phyloP scores from a whole-genome alignment of 331 rosid species.

The Spiraea crenata region DNA sequence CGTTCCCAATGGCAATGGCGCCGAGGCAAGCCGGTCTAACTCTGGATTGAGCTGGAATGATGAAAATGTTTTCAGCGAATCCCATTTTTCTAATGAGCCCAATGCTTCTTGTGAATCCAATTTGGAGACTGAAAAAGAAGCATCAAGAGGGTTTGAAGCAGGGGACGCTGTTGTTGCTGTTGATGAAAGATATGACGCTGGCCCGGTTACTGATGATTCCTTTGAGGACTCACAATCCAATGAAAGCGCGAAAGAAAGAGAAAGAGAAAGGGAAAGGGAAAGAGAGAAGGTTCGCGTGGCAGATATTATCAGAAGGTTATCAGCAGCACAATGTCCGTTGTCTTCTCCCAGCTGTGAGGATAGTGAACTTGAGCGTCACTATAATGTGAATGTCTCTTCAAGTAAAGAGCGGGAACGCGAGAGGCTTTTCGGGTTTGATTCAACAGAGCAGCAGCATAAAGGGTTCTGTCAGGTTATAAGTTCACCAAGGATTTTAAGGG shows the following conservation, averaged over 20 bases:
- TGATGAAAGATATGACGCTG: conserved; percentile 32
- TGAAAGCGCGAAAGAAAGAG: conserved; percentile 30
- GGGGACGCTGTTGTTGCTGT: conserved; percentile 10
- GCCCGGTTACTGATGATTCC: conserved; percentile 31
- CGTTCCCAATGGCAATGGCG: neutral
- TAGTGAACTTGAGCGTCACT: conserved; percentile 34
- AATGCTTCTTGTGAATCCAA: neutral
- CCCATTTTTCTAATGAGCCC: conserved; percentile 2
- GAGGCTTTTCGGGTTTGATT: conserved; percentile 19
- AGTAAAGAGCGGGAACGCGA: conserved; percentile 22
- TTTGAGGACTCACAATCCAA: conserved; percentile 48
- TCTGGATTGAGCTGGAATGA: conserved; percentile 25
- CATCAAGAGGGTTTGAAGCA: conserved; percentile 18
- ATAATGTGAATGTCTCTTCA: conserved; percentile 21
- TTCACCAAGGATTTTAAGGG: conserved; percentile 58
- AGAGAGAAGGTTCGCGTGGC: conserved; percentile 65
- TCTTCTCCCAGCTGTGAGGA: conserved; percentile 30
- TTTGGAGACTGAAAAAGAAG: neutral
- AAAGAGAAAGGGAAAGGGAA: conserved; percentile 45
- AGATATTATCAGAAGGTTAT: conserved; percentile 63
- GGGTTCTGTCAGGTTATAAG: conserved; percentile 20
- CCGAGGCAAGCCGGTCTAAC: conserved; percentile 21
- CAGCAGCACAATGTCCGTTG: conserved; percentile 24
- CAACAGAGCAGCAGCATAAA: conserved; percentile 28
- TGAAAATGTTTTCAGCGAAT: neutral